phyloP scores from a whole-genome alignment of 768 basidiomycete genomes.

The Macrolepiota fuliginosa region DNA sequence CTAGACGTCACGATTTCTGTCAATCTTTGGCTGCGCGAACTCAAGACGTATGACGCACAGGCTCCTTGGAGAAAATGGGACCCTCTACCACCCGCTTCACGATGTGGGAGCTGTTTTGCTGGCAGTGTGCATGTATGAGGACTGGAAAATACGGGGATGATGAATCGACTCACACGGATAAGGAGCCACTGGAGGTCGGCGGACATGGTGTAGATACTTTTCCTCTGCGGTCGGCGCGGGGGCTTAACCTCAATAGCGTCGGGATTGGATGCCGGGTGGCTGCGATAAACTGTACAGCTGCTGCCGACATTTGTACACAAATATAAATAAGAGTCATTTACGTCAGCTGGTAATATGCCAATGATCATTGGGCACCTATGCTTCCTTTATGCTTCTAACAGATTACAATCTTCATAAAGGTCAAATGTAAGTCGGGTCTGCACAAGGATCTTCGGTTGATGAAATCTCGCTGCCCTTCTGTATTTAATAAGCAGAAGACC shows the following conservation, averaged over 20 bases:
- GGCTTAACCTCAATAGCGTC: not conserved
- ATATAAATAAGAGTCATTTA: not conserved
- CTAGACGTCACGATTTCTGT: conserved; percentile 32
- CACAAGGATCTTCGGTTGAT: not conserved
- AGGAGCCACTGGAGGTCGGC: conserved; percentile 93
- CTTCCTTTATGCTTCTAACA: too few relatives aligned
- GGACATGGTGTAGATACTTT: conserved; percentile 57
- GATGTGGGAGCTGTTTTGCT: conserved; percentile 85
- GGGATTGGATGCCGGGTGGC: conserved; percentile 1
- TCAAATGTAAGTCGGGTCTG: too few relatives aligned
- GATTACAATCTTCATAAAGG: too few relatives aligned
- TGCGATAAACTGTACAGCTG: conserved; percentile 13
- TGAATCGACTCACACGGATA: conserved; percentile 60
- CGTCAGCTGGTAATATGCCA: not conserved
- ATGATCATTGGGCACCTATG: too few relatives aligned
- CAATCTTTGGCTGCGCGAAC: not conserved
- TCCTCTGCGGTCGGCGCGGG: not conserved
- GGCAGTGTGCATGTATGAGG: conserved; percentile 12
- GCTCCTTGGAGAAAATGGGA: conserved; percentile 81
- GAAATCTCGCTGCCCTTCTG: too few relatives aligned
- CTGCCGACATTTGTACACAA: not conserved
- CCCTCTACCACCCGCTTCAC: conserved; percentile 76
- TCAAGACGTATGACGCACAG: conserved; percentile 43
- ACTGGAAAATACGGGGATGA: not conserved
- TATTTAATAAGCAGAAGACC: not conserved